A percentile compares a stretch with the other conserved stretches of the same genome.
phyloP scores from a whole-genome alignment of 2,329 filamentous ascomycete species.

The Exutisphaerella laricina region DNA sequence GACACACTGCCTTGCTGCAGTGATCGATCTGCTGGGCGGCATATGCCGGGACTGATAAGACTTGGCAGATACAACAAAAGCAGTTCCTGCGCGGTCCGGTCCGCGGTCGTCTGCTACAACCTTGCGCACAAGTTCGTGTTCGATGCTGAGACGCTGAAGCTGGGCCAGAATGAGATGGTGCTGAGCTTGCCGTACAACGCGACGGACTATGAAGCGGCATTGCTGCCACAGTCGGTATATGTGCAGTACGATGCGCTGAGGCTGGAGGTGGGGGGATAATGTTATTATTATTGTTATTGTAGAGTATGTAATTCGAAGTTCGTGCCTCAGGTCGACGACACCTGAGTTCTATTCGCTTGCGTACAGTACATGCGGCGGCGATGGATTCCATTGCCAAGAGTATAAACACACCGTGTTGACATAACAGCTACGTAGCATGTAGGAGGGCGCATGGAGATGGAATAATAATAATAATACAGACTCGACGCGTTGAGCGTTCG shows the following conservation, averaged over 20 bases:
- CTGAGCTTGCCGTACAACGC: constrained; percentile 56
- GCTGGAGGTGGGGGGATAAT: constrained; percentile 53
- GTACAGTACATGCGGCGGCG: no score
- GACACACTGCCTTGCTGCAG: no score
- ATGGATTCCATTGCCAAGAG: no score
- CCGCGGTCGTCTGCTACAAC: constrained; percentile 58
- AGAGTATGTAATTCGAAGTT: constrained; percentile 7
- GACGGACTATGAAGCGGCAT: constrained; percentile 54
- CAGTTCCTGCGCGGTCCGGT: constrained; percentile 56
- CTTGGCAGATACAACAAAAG: constrained; percentile 47
- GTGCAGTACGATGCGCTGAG: constrained; percentile 62
- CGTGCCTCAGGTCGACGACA: no score
- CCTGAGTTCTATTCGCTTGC: no score
- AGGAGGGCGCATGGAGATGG: no score
- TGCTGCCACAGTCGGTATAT: constrained; percentile 53
- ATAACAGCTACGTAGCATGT: no score
- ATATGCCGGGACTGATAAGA: constrained; percentile 8
- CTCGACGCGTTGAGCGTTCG: no score
- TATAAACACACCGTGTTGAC: no score
- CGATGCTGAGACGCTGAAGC: constrained; percentile 43
- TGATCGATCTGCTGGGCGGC: constrained; percentile 8
- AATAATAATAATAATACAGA: no score
- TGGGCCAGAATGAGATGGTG: constrained; percentile 51
- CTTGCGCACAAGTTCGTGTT: constrained; percentile 56
- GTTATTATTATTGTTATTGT: no score